Conservation (phyloP, 352 stramenopile species). For the Elongisporangium undulatum region DNA sequence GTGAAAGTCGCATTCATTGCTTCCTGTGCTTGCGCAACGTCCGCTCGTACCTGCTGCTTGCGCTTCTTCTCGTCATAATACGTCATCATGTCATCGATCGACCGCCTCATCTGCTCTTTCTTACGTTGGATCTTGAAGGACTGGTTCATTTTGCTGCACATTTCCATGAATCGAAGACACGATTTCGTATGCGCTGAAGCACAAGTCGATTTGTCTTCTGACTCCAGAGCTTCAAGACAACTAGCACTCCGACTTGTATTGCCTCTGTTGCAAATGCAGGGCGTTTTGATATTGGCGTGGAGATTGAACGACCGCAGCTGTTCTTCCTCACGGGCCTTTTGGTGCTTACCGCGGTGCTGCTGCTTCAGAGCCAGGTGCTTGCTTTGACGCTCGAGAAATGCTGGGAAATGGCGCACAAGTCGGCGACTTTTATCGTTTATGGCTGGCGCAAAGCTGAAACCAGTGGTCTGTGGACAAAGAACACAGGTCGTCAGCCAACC, state of each 20-base stretch:
- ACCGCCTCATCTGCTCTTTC: conserved; percentile 41
- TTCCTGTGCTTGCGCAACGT: conserved; percentile 22
- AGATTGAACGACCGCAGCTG: conserved; percentile 21
- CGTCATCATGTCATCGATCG: conserved; percentile 46
- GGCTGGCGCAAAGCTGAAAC: conserved; percentile 19
- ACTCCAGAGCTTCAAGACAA: conserved; percentile 6
- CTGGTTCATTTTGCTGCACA: conserved; percentile 44
- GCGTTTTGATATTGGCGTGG: conserved; percentile 30
- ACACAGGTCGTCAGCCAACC: no score
- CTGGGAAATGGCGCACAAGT: conserved; percentile 27
- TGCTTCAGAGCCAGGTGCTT: conserved; percentile 21
- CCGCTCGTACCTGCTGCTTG: conserved; percentile 26
- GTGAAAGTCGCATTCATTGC: conserved; percentile 38
- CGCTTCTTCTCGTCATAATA: conserved; percentile 40
- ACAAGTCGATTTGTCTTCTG: neutral
- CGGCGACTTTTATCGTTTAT: conserved; percentile 36
- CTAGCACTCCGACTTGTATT: conserved; percentile 14
- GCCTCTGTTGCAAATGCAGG: conserved; percentile 36
- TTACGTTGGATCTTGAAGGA: conserved; percentile 39
- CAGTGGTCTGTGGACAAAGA: neutral
- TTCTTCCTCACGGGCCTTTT: conserved; percentile 12
- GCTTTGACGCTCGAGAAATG: conserved; percentile 33
- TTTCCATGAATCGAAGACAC: conserved; percentile 47
- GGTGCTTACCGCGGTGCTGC: conserved; percentile 20
- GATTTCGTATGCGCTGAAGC: conserved; percentile 24